A percentile compares a stretch with the other conserved stretches of the same genome.
phyloP scores from a whole-genome alignment of 23 red algal genomes.

The Gracilaria caudata region DNA sequence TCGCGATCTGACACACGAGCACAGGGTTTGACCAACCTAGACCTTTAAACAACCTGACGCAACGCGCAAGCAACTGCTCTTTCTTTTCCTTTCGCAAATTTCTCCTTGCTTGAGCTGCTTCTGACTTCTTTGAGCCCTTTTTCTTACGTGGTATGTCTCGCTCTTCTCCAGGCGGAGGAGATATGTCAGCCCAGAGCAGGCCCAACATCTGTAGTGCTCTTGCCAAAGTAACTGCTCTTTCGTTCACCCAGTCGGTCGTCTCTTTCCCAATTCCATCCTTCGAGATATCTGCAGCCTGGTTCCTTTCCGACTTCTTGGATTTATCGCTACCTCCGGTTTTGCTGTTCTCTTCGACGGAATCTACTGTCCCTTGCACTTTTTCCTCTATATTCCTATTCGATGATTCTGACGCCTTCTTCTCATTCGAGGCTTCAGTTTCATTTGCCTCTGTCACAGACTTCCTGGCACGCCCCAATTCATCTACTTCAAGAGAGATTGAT shows the following conservation, averaged over 20 bases:
- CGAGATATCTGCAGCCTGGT: background rate
- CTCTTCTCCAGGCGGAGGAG: constrained; percentile 46
- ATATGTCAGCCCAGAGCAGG: constrained; percentile 32
- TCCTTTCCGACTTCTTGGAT: background rate
- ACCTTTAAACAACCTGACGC: constrained; percentile 6
- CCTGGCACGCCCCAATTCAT: constrained; percentile 23
- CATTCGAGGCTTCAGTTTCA: background rate
- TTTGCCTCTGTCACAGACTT: background rate
- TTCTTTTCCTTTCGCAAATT: constrained; percentile 3
- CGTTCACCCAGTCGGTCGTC: constrained; percentile 39
- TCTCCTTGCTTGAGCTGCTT: background rate
- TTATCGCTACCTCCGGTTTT: background rate
- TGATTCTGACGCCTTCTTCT: background rate
- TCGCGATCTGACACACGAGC: constrained; percentile 57
- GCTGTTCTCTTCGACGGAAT: background rate
- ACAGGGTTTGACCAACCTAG: constrained; percentile 53
- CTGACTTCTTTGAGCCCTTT: background rate
- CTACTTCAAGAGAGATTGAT: constrained; percentile 28
- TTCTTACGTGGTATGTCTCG: background rate
- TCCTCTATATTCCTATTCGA: background rate
- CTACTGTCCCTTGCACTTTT: background rate
- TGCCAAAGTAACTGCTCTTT: constrained; percentile 56
- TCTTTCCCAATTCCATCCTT: constrained; percentile 10
- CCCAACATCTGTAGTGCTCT: constrained; percentile 34
- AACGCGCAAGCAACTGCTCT: constrained; percentile 25